Conservation (phyloP, 169 alveolate species). For the Eimeria maxima region DNA sequence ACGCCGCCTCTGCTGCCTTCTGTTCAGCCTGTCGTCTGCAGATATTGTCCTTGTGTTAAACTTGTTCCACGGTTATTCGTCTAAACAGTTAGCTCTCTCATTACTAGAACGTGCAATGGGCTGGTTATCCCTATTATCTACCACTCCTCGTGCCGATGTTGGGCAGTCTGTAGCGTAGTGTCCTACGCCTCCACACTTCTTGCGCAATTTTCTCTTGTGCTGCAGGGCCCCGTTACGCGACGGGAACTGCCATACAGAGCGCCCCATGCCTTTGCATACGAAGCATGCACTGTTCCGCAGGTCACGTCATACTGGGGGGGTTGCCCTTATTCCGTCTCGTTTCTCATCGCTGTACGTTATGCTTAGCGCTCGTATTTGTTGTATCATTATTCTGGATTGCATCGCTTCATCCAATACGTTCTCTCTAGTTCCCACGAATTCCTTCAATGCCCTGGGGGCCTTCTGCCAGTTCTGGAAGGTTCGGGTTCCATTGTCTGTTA, state of each 20-base stretch:
- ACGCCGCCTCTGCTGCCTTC: too few species aligned
- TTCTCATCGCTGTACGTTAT: background rate
- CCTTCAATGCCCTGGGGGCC: background rate
- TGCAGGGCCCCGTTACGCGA: too few species aligned
- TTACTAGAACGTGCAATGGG: too few species aligned
- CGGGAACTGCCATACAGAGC: too few species aligned
- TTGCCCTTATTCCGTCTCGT: background rate
- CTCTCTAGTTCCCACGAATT: background rate
- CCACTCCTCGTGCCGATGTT: background rate
- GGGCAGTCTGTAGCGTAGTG: too few species aligned
- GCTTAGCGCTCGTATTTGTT: background rate
- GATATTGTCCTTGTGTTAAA: too few species aligned
- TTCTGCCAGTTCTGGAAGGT: background rate
- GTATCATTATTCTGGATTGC: background rate
- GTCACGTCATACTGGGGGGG: background rate
- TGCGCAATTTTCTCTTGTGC: too few species aligned
- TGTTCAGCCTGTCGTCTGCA: too few species aligned
- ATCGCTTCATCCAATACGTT: background rate
- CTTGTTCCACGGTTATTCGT: too few species aligned
- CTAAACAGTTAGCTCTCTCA: too few species aligned
- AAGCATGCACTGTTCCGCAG: background rate
- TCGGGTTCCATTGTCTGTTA: background rate
- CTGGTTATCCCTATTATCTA: too few species aligned
- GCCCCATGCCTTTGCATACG: background rate
- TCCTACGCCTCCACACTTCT: too few species aligned